Conservation (phyloP, 331 rosid species). For the Dryas integrifolia region DNA sequence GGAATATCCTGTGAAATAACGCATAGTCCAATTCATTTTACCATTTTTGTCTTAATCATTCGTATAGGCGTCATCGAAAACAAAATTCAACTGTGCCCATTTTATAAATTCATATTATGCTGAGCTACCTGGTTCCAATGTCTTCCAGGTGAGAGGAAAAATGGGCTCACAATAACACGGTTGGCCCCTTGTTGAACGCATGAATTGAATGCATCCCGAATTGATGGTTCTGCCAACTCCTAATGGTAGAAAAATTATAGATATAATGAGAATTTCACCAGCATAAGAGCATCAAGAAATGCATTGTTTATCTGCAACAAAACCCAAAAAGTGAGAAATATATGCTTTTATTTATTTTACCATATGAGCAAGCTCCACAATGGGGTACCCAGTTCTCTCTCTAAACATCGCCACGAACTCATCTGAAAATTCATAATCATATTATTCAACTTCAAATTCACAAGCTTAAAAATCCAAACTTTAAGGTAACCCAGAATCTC, state of each 20-base stretch:
- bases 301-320: not conserved
- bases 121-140: slow-evolving; percentile 78
- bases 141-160: slow-evolving; percentile 85
- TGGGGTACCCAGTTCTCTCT: slow-evolving; percentile 66
- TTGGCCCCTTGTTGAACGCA: slow-evolving; percentile 69
- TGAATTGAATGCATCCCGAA: slow-evolving; percentile 57
- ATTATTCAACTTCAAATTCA: slow-evolving; percentile 18
- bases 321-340: not conserved
- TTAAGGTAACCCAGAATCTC: slow-evolving; percentile 3
- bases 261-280: slow-evolving; percentile 12
- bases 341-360: slow-evolving; percentile 29
- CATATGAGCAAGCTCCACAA: slow-evolving; percentile 97
- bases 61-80: not conserved
- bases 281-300: slow-evolving; percentile 15
- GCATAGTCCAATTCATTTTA: slow-evolving; percentile 10
- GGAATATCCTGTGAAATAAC: slow-evolving; percentile 75
- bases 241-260: slow-evolving; percentile 22
- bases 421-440: slow-evolving; percentile 38
- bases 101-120: not conserved
- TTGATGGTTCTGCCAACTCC: slow-evolving; percentile 92
- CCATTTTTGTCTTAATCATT: not conserved
- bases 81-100: slow-evolving; percentile 7
- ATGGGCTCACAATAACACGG: slow-evolving; percentile 69
- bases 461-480: not conserved
- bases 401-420: slow-evolving; percentile 80